Percentiles rank a stretch among this genome's conserved stretches.
phyloP scores from a whole-genome alignment of 2,329 filamentous ascomycete genomes.

The Aspergillus sp. region DNA sequence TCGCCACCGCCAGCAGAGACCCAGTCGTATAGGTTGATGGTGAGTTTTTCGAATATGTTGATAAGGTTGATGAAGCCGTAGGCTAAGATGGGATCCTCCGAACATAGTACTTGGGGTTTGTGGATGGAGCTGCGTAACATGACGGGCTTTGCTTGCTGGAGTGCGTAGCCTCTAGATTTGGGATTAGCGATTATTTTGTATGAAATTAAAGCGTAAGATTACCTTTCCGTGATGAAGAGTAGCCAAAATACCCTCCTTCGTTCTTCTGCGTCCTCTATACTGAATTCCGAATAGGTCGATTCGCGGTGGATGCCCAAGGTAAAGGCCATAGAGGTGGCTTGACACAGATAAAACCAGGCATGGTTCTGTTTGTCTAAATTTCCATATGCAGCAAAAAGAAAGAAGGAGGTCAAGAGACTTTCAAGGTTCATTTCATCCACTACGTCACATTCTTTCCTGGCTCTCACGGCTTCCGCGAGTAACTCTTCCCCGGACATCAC shows the following conservation, averaged over 20 bases:
- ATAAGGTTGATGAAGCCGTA: constrained; percentile 39
- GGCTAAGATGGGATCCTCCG: constrained; percentile 47
- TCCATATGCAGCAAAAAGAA: constrained; percentile 69
- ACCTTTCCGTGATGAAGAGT: constrained; percentile 67
- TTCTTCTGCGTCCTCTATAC: constrained; percentile 55
- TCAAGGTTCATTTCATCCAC: constrained; percentile 37
- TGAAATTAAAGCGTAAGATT: constrained; percentile 13
- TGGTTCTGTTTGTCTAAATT: constrained; percentile 68
- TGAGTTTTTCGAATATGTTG: constrained; percentile 35
- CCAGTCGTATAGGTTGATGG: constrained; percentile 34
- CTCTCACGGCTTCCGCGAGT: constrained; percentile 57
- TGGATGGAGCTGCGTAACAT: constrained; percentile 64
- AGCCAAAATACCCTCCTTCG: constrained; percentile 69
- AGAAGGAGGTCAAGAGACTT: constrained; percentile 65
- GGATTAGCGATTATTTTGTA: not conserved
- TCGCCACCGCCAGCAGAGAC: constrained; percentile 30
- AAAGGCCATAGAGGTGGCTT: constrained; percentile 64
- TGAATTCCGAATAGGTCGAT: constrained; percentile 44
- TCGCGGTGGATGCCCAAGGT: constrained; percentile 41
- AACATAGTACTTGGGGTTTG: constrained; percentile 57
- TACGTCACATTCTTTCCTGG: constrained; percentile 36
- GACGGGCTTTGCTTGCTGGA: constrained; percentile 65
- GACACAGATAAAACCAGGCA: constrained; percentile 74
- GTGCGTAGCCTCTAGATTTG: constrained; percentile 55
- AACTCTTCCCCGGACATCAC: constrained; percentile 62